Evolutionary conservation across 148 eudicot species (phyloP).

Genomic region (Chenopodium quinoa): DNA sequence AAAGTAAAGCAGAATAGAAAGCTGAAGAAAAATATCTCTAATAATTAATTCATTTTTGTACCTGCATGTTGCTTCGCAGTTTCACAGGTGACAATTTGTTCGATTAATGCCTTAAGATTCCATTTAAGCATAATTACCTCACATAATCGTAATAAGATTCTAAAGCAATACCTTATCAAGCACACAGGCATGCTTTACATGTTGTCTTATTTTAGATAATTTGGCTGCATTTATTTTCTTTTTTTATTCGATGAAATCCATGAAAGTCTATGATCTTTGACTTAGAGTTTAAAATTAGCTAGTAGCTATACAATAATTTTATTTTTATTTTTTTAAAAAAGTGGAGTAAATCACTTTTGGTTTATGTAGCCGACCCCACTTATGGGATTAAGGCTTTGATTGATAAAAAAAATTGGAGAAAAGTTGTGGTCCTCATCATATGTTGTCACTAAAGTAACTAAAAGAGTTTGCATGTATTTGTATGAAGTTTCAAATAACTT

Average conservation of each 20-base stretch:
- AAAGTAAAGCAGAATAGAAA: constrained; percentile 9
- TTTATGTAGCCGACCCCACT: too few relatives aligned
- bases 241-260: background rate
- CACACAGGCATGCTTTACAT: background rate
- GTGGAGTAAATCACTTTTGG: too few relatives aligned
- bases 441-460: background rate
- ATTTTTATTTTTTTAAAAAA: too few relatives aligned
- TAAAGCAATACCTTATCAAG: constrained; percentile 10
- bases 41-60: background rate
- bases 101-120: constrained; percentile 3
- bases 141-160: background rate
- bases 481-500: background rate
- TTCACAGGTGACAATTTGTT: background rate
- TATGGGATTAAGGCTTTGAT: too few relatives aligned
- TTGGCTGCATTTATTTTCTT: background rate
- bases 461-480: background rate
- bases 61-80: background rate
- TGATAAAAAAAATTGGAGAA: background rate
- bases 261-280: background rate
- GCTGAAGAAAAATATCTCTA: constrained; percentile 19
- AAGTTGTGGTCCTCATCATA: background rate
- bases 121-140: background rate
- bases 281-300: background rate
- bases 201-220: constrained; percentile 9
- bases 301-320: background rate